Evolutionary conservation across 371 early-diverging fungal species (phyloP), one percentile per base, ranked within the genome.

Genomic region (Enteropsectra breve): DNA sequence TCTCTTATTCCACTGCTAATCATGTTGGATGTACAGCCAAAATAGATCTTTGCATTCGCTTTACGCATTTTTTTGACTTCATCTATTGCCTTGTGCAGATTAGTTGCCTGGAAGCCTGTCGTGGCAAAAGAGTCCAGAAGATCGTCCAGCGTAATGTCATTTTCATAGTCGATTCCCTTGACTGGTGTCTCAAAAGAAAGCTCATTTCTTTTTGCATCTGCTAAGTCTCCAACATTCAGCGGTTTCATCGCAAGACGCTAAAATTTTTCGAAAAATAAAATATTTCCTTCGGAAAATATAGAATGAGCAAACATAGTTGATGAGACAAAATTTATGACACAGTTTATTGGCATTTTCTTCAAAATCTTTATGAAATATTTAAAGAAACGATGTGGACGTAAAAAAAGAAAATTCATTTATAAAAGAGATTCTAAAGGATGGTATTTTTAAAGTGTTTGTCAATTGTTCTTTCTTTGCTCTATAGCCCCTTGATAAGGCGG

Each of bases 1-100:
- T 98, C 97, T 50, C 97, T 83, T n/a, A 94, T 76, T 15, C 97
- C 99, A 6, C 90, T 88, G 1, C 92, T 91, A 0, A 97, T 87
- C 15, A 97, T 80, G 77, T 97, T 98, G 45, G 92, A 92, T 1
- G 99, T 98, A 60, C 73, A 78, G 18, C 78, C 78, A 29, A 80
- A 68, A 63, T 72, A 80, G 30, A 80, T 72, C 60, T 74, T 77
- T 29, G 76, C 48, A n/a, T 75, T 70, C 0, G 46, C 59, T 50
- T 63, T 38, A 43, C 57, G 58, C 79, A 79, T 79, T 47, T 32
- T 63, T 30, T 73, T 65, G 26, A 81, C 66, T 68, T 81, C 81
- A 29, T 64, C 30, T 38, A 78, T 76, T 0, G 75, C 77, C 57
- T 52, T 67, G 53, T 70, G 37, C 11, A 81, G 23, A 57, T 77